Base-by-base conservation (phyloP, 2,329 filamentous ascomycete genomes). In the Ascochyta rabiei region DNA sequence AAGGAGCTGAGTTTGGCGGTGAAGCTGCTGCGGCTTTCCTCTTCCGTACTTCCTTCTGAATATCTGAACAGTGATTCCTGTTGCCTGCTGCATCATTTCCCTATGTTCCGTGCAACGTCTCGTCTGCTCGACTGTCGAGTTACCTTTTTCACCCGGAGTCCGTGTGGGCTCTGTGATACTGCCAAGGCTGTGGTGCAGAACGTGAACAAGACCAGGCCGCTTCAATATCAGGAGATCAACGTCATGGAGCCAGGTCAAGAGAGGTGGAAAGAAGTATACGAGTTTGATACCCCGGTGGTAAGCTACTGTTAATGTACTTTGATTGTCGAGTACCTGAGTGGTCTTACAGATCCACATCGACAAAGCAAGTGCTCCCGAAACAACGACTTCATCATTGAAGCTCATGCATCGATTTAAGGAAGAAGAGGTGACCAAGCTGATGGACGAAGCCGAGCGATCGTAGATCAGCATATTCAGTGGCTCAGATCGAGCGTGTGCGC, bases 211-310 rank as follows among this genome's bases (percentile, higher is more conserved):
- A 74, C 77, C 24, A 79, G 87, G 23, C 87, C 86, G 0, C 91
- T 93, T 73, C 81, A 81, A 16, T 91, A 86, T 73, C 79, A 80
- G 7, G 88, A 92, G 72, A 80, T 90, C 57, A 82, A 92, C 69
- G 85, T 93, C 43, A 85, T 89, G 76, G 81, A 83, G 43, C 80
- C 83, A 0, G 83, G 85, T 23, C 81, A 82, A 15, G 82, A 85
- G 58, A 76, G 79, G 21, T 93, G 90, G 90, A 86, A 84, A 66
- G 81, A 87, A 43, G 68, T 91, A 1, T 93, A 93, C 70, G 89
- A 92, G 53, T 90, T 92, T 71, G 90, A 93, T 63, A 89, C 90
- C 7, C 90, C 90, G 0, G 90, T 93, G 68, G 89, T 93, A 78
- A 67, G 77, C 57, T 16, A 23, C 33, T 21, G n/a, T 28, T 34